Base-by-base conservation (phyloP, 1,139 yeast species). In the Kodamaea anthophila region DNA sequence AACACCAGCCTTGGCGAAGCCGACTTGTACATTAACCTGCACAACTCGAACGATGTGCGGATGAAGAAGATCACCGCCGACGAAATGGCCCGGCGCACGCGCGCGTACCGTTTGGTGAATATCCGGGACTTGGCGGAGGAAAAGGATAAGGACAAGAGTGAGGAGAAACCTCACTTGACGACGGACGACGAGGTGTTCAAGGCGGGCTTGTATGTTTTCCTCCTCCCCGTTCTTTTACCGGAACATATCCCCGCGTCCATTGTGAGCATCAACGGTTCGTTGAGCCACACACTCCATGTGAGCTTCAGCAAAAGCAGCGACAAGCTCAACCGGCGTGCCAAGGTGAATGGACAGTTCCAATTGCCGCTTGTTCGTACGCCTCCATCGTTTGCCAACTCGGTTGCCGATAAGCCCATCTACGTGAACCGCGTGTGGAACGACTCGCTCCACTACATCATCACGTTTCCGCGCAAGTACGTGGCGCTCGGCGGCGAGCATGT, bases 371-470 rank as follows among this genome's bases (percentile, higher is more conserved):
- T 85, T 5, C 65, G 95, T 38, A 73, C 84, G 0, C 95, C 96
- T 1, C 95, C 95, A 1, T 71, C 77, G n/a, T 70, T 71, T 41
- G 85, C 87, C 1, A 65, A 77, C 21, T 74, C 86, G 0, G 73
- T 84, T 6, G 74, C 82, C 4, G 82, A 83, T 49, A 84, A 82
- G 46, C 94, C 96, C 0, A 74, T 87, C 16, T 82, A 78, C 49
- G 85, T 87, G 18, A 82, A 83, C 45, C 70, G 91, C 35, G 69
- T 78, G 3, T 87, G 96, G 96, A 82, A 80, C 43, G 79, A 83
- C 39, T 56, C 91, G 0, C 60, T 87, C 24, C 82, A 78, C 36
- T 87, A 87, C 53, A 84, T 83, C 41, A 71, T 87, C 18, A 73
- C 86, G 0, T 69, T 86, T 33, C 94, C 93, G 1, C 71, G 72